Conservation (phyloP, 1,284 basidiomycete species). For the Paramarasmius palmivorus region DNA sequence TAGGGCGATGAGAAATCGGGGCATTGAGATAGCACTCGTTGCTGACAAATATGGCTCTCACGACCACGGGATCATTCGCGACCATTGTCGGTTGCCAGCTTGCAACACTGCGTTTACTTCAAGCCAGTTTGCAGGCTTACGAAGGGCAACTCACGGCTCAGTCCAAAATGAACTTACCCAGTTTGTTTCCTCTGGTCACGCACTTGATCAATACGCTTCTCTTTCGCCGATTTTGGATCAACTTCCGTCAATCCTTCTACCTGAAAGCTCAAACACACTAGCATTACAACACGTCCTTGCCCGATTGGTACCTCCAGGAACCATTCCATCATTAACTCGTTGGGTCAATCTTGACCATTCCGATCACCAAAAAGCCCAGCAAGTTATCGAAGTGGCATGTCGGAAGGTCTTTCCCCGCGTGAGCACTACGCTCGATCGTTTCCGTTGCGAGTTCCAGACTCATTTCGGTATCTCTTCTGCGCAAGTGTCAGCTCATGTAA, state of each 20-base stretch:
- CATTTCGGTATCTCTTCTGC: slow-evolving; percentile 31
- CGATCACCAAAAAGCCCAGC: slow-evolving; percentile 11
- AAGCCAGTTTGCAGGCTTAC: slow-evolving; percentile 28
- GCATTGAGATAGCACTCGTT: slow-evolving; percentile 79
- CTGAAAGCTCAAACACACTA: slow-evolving; percentile 14
- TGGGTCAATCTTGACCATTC: slow-evolving; percentile 11
- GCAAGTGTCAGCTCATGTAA: slow-evolving; percentile 43
- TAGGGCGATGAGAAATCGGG: slow-evolving; percentile 97
- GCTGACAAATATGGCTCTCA: slow-evolving; percentile 36
- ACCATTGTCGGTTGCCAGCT: slow-evolving; percentile 49
- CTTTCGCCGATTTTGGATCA: slow-evolving; percentile 43
- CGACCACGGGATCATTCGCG: slow-evolving; percentile 47
- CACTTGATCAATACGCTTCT: slow-evolving; percentile 49
- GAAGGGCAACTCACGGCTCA: slow-evolving; percentile 31
- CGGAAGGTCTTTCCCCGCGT: too few species aligned
- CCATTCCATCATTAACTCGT: slow-evolving; percentile 36
- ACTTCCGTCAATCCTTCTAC: slow-evolving; percentile 30
- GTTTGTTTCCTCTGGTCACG: slow-evolving; percentile 35
- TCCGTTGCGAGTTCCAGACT: slow-evolving; percentile 26
- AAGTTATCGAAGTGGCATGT: too few species aligned
- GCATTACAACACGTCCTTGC: slow-evolving; percentile 43
- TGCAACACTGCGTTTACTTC: slow-evolving; percentile 18
- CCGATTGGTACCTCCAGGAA: slow-evolving; percentile 35
- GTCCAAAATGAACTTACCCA: not conserved
- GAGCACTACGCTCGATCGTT: slow-evolving; percentile 16